Conservation (phyloP, 257 asterid genomes). For the Petunia axillaris region DNA sequence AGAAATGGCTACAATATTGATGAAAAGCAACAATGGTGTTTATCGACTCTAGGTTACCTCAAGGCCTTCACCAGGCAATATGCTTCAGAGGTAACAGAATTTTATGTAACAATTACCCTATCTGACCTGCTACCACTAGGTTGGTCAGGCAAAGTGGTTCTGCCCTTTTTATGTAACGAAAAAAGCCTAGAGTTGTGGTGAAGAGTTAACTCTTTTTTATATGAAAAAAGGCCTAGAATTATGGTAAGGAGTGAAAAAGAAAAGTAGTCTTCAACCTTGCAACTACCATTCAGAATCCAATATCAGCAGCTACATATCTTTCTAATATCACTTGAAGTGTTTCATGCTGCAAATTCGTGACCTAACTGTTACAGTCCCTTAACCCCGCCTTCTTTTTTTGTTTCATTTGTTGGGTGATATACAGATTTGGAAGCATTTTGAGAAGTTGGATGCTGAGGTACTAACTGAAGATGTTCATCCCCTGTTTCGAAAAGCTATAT, state of each 20-base stretch:
- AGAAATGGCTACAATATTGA: conserved; percentile 61
- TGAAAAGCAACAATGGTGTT: conserved; percentile 95
- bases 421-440: conserved; percentile 86
- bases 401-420: conserved; percentile 25
- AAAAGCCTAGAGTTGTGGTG: not conserved
- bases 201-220: not conserved
- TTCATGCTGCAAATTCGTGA: not conserved
- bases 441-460: conserved; percentile 81
- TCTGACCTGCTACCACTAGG: conserved; percentile 7
- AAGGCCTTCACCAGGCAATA: conserved; percentile 92
- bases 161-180: not conserved
- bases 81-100: conserved; percentile 80
- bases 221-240: not conserved
- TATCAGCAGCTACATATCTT: not conserved
- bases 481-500: conserved; percentile 69
- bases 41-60: conserved; percentile 87
- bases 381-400: not conserved
- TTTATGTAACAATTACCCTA: not conserved
- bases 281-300: not conserved
- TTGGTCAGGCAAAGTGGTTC: not conserved
- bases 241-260: not conserved
- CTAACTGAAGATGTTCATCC: conserved; percentile 77
- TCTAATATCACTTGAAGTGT: not conserved
- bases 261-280: not conserved
- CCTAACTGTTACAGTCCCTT: not conserved